Evolutionary conservation across 1,139 yeast species (phyloP).

Genomic region (Saccharomyces hybrid): DNA sequence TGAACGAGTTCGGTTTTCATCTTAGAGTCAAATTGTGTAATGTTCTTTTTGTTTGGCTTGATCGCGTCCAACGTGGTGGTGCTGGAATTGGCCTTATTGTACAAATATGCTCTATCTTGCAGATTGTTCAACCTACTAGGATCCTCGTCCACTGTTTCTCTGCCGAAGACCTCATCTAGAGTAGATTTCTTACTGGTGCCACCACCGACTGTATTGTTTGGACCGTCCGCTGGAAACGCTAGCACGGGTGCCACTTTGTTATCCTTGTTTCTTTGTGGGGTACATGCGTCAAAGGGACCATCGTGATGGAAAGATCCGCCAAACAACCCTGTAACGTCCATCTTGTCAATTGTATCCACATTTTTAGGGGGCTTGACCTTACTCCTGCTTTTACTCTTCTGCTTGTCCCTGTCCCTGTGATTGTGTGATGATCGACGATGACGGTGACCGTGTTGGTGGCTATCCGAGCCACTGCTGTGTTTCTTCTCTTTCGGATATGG

Average conservation of each 20-base stretch:
- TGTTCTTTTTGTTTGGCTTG: slow-evolving; percentile 37
- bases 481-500: slow-evolving; percentile 1
- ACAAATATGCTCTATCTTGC: not conserved
- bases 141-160: not conserved
- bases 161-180: slow-evolving; percentile 21
- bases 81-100: not conserved
- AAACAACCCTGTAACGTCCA: slow-evolving; percentile 88
- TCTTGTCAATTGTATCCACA: slow-evolving; percentile 83
- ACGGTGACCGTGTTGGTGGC: slow-evolving; percentile 10
- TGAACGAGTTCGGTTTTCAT: slow-evolving; percentile 63
- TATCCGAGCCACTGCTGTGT: not conserved
- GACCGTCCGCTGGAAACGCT: slow-evolving; percentile 92
- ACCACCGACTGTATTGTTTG: slow-evolving; percentile 75
- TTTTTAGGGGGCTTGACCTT: slow-evolving; percentile 38
- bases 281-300: slow-evolving; percentile 97
- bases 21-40: slow-evolving; percentile 58
- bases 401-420: not conserved
- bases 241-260: slow-evolving; percentile 76
- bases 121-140: slow-evolving; percentile 5
- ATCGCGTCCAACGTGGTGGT: slow-evolving; percentile 31
- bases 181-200: slow-evolving; percentile 27
- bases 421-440: slow-evolving; percentile 1
- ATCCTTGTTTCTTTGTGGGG: slow-evolving; percentile 86
- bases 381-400: slow-evolving; percentile 37
- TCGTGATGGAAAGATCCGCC: slow-evolving; percentile 95